Conservation (phyloP, 164 flowering plant species). For the Protea cynaroides region DNA sequence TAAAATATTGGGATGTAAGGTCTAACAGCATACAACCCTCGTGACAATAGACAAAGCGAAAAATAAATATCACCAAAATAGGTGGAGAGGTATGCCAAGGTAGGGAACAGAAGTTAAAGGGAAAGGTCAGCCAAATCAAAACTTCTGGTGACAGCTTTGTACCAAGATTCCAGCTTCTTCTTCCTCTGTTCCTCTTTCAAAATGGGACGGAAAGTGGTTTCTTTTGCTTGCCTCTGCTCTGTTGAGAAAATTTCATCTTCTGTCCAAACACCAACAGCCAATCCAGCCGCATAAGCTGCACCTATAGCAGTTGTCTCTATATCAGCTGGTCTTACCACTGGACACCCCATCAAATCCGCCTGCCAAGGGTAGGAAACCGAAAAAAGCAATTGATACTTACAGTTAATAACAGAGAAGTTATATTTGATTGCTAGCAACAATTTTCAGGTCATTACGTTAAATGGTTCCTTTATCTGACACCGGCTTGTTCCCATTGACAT, state of each 20-base stretch:
- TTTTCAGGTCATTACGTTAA: no score
- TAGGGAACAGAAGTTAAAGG: not conserved
- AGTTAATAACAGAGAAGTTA: not conserved
- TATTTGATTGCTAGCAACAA: no score
- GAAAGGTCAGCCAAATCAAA: slow-evolving; percentile 33
- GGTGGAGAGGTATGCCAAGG: no score
- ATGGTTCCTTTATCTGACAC: no score
- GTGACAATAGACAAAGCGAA: no score
- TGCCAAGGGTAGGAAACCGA: slow-evolving; percentile 13
- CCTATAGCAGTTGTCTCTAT: slow-evolving; percentile 96
- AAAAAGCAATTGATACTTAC: not conserved
- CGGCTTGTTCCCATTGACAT: no score
- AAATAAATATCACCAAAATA: no score
- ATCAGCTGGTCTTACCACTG: slow-evolving; percentile 88
- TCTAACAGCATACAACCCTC: no score
- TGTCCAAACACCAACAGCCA: slow-evolving; percentile 63
- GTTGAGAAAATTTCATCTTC: slow-evolving; percentile 41
- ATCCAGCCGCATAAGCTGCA: slow-evolving; percentile 95
- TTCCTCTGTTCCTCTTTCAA: slow-evolving; percentile 39
- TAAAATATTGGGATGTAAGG: no score
- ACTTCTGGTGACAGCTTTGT: slow-evolving; percentile 54
- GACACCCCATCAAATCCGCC: slow-evolving; percentile 80
- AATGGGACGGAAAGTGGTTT: slow-evolving; percentile 31
- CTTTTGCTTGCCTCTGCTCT: slow-evolving; percentile 31
- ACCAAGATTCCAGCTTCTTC: slow-evolving; percentile 68